Conservation (phyloP, 306 rosid genomes). For the Vicia faba region DNA sequence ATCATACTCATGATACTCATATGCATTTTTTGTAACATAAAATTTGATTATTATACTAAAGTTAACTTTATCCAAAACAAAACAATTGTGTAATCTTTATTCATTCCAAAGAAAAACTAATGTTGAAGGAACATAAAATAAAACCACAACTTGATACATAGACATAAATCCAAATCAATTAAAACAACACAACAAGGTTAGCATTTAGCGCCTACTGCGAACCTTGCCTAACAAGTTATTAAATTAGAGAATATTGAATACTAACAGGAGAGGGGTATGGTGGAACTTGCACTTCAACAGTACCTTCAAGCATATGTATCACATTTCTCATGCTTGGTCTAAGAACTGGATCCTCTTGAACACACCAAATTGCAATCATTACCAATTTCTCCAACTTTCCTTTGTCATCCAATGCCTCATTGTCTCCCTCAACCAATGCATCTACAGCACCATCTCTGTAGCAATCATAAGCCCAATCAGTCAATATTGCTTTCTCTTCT, state of each 20-base stretch:
- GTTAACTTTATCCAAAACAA: too few relatives aligned
- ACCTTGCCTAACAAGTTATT: not conserved
- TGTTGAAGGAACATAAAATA: too few relatives aligned
- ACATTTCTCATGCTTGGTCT: conserved; percentile 45
- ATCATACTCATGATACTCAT: too few relatives aligned
- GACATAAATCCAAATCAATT: not conserved
- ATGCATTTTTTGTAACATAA: too few relatives aligned
- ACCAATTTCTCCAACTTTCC: conserved; percentile 22
- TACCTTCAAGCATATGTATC: conserved; percentile 46
- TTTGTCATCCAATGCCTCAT: conserved; percentile 43
- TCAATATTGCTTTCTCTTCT: conserved; percentile 40
- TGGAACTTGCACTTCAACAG: conserved; percentile 41
- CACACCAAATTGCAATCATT: conserved; percentile 1
- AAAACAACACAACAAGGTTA: not conserved
- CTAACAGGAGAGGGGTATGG: conserved; percentile 31
- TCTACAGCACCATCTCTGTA: conserved; percentile 18
- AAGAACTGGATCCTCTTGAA: conserved; percentile 44
- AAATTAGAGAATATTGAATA: conserved; percentile 31
- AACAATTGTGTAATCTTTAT: too few relatives aligned
- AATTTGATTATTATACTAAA: too few relatives aligned
- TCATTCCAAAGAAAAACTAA: too few relatives aligned
- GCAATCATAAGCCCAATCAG: conserved; percentile 38
- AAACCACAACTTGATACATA: not conserved
- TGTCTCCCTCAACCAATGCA: conserved; percentile 39
- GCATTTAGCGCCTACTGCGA: not conserved